phyloP scores from a whole-genome alignment of 139 green algal species.

The Raphidocelis subcapitata region DNA sequence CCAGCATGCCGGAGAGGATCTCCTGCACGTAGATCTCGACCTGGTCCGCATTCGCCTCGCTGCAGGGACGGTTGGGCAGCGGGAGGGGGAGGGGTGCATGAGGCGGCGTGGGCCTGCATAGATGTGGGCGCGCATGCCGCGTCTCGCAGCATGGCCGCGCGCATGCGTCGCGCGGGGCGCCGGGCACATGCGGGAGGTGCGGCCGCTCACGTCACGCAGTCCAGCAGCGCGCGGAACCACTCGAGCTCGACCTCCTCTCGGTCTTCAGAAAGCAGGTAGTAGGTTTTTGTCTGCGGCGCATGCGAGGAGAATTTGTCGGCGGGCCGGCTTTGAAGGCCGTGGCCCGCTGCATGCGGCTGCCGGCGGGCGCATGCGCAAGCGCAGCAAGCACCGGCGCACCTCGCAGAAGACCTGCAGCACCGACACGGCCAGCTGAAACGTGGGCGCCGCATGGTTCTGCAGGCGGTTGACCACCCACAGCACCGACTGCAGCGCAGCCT shows the following conservation, averaged over 20 bases:
- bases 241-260: slow-evolving; percentile 38
- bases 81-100: background rate
- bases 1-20: slow-evolving; percentile 33
- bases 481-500: slow-evolving; percentile 39
- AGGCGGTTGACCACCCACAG: slow-evolving; percentile 48
- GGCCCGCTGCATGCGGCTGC: background rate
- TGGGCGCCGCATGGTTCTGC: slow-evolving; percentile 34
- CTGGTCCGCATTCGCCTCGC: too few species aligned
- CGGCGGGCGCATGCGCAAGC: background rate
- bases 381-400: slow-evolving; percentile 20
- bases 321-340: too few species aligned
- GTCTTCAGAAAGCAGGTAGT: slow-evolving; percentile 60
- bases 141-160: slow-evolving; percentile 1
- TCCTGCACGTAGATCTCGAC: too few species aligned
- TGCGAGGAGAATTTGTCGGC: too few species aligned
- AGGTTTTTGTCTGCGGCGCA: slow-evolving; percentile 45
- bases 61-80: background rate
- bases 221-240: slow-evolving; percentile 49
- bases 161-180: background rate
- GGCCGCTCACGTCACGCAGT: slow-evolving; percentile 44
- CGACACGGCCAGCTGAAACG: slow-evolving; percentile 52
- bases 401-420: slow-evolving; percentile 55
- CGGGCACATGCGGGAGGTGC: background rate
- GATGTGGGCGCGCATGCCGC: background rate
- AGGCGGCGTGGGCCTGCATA: background rate